Evolutionary conservation across 768 basidiomycete genomes (phyloP).

Genomic region (Dendrothele bispora): DNA sequence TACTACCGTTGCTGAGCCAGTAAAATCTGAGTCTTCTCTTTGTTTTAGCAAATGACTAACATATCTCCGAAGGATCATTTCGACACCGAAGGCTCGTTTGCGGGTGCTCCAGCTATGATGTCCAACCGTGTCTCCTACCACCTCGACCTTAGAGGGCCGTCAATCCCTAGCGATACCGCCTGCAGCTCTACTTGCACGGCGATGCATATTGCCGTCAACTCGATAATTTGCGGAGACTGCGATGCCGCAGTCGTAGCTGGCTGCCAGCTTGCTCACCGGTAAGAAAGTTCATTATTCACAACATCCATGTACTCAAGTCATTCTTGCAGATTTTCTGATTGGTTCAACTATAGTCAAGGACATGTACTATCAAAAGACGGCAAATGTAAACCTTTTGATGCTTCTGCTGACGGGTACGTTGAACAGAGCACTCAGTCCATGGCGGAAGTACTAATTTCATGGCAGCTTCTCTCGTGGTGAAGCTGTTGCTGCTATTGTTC

Average conservation of each 20-base stretch:
- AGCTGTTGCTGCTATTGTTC: constrained; percentile 35
- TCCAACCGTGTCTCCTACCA: constrained; percentile 44
- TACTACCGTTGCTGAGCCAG: constrained; percentile 25
- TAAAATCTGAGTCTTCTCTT: constrained; percentile 14
- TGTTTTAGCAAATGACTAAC: not conserved
- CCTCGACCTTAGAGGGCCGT: constrained; percentile 44
- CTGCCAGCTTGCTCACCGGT: constrained; percentile 43
- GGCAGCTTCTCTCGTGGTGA: constrained; percentile 38
- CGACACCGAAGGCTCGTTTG: constrained; percentile 32
- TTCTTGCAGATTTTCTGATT: constrained; percentile 21
- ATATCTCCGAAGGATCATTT: constrained; percentile 28
- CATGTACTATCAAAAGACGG: constrained; percentile 39
- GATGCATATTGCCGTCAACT: constrained; percentile 47
- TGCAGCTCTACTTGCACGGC: constrained; percentile 50
- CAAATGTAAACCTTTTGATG: constrained; percentile 45
- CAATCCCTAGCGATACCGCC: constrained; percentile 48
- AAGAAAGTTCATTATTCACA: constrained; percentile 3
- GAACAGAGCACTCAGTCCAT: not conserved
- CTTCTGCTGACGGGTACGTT: constrained; percentile 39
- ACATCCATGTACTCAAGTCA: not conserved
- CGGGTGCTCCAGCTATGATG: constrained; percentile 31
- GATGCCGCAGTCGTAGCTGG: constrained; percentile 48
- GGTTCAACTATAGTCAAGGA: constrained; percentile 35
- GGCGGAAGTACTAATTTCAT: constrained; percentile 1
- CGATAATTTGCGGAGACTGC: constrained; percentile 43